Evolutionary conservation across 2,329 filamentous ascomycete species (phyloP), one percentile per base, ranked within the genome.

Genomic region (Monilinia fructigena): DNA sequence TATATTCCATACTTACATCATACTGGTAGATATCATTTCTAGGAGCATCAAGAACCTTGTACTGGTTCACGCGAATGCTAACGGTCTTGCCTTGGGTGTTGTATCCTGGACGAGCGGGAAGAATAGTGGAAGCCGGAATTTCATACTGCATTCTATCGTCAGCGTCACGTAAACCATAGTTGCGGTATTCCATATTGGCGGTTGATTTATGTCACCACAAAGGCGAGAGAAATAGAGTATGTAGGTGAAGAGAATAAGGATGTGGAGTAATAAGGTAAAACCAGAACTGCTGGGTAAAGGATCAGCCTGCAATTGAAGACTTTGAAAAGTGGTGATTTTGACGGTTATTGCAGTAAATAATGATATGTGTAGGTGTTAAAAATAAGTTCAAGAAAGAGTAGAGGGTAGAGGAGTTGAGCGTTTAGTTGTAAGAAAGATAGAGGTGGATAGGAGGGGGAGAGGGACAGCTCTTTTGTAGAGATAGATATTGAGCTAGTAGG

Each of bases 11-110:
- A 83, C 89, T 83, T 79, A 93, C 91, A 79, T 97, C 92, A 72
- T 94, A 98, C 75, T 97, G 93, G 69, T 88, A 88, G 28, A 97
- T 85, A 0, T 85, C 84, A 16, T 81, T 83, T 2, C 77, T 81
- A 0, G 87, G 87, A 65, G 88, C 86, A 12, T 80, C 78, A 0
- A 76, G 78, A 65, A 97, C 88, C 0, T 87, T 83, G 77, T 89
- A 96, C 14, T 92, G 87, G 75, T 98, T 98, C 48, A 96, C 79
- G 0, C 75, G 77, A 1, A 92, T 72, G 0, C 77, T 74, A 26
- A 87, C 82, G 0, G 80, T 75, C 68, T 83, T 85, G 1, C 88
- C 89, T 10, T 81, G 79, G 0, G 78, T 83, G 68, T 88, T 90
- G 75, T 84, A 86, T 0, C 79, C 82, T 0, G 84, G 84, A 2